Percentiles rank a stretch among this genome's conserved stretches.
These are phyloP conservation scores for Hsuehochloa calcarea DNA, from an alignment of 176 grass and related monocot genomes.

Conservation along the genomic window DNA sequence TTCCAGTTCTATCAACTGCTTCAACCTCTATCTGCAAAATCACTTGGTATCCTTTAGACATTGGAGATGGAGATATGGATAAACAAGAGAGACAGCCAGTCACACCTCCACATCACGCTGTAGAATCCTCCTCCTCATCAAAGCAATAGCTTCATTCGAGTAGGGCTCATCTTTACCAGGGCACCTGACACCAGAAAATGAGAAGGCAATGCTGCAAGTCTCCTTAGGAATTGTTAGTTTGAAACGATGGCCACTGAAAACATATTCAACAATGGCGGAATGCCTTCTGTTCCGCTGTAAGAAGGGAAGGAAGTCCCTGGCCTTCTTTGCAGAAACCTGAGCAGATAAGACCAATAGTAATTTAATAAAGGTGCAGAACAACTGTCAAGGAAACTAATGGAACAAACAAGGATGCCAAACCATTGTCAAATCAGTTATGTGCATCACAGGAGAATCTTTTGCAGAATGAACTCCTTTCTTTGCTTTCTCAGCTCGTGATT, in stretches of 20 bases:
- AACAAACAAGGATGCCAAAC: constrained; percentile 27
- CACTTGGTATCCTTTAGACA: constrained; percentile 7
- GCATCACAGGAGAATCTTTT: constrained; percentile 78
- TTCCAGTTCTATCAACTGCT: constrained; percentile 87
- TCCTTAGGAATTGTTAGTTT: constrained; percentile 96
- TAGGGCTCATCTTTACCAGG: constrained; percentile 81
- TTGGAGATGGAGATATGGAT: not conserved
- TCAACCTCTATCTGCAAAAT: constrained; percentile 88
- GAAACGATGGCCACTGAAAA: constrained; percentile 95
- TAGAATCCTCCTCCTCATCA: constrained; percentile 89
- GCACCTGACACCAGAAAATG: constrained; percentile 92
- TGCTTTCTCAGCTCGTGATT: constrained; percentile 83
- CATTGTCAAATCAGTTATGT: constrained; percentile 87
- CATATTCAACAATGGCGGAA: constrained; percentile 88
- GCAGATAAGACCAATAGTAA: not conserved
- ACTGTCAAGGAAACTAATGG: not conserved
- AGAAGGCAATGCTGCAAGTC: constrained; percentile 95
- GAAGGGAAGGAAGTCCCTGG: constrained; percentile 94
- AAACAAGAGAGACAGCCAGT: not conserved
- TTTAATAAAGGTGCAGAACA: not conserved
- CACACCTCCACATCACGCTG: constrained; percentile 90
- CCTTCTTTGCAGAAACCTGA: constrained; percentile 83
- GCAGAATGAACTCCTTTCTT: constrained; percentile 87
- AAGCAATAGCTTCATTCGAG: constrained; percentile 93
- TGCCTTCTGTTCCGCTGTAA: constrained; percentile 78